Conservation (phyloP, 495 filamentous ascomycete genomes). For the Gamarada debralockiae region DNA sequence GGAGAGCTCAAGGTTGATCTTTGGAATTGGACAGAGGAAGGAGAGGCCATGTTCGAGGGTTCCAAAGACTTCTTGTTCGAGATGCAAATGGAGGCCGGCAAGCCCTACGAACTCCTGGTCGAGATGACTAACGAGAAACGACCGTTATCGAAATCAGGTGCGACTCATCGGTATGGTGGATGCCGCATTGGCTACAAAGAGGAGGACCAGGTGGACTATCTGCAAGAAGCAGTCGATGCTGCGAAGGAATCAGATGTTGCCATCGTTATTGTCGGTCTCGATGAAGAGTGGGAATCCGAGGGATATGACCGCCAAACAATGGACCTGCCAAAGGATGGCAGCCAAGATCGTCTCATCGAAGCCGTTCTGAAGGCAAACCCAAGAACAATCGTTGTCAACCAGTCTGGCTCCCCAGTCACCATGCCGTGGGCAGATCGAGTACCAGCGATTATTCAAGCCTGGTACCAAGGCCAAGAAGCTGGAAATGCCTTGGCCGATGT, state of each 20-base stretch:
- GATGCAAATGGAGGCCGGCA: slow-evolving; percentile 45
- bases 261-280: slow-evolving; percentile 74
- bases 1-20: slow-evolving; percentile 69
- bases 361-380: slow-evolving; percentile 69
- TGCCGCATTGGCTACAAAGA: slow-evolving; percentile 75
- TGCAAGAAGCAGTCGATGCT: slow-evolving; percentile 65
- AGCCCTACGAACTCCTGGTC: slow-evolving; percentile 44
- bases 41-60: slow-evolving; percentile 58
- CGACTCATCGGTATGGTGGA: slow-evolving; percentile 62
- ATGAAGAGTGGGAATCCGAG: slow-evolving; percentile 86
- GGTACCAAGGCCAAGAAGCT: slow-evolving; percentile 66
- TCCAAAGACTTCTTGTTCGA: slow-evolving; percentile 52
- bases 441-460: slow-evolving; percentile 68
- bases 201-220: slow-evolving; percentile 63
- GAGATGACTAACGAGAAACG: slow-evolving; percentile 62
- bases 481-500: slow-evolving; percentile 66
- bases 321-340: slow-evolving; percentile 68
- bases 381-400: slow-evolving; percentile 72
- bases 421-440: slow-evolving; percentile 77
- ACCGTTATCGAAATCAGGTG: slow-evolving; percentile 46
- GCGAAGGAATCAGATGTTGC: slow-evolving; percentile 71
- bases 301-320: slow-evolving; percentile 81
- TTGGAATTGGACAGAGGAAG: slow-evolving; percentile 65
- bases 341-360: slow-evolving; percentile 70
- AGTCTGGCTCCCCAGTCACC: slow-evolving; percentile 78